phyloP scores from a whole-genome alignment of 129 eudicot species.

The Ambrosia artemisiifolia region DNA sequence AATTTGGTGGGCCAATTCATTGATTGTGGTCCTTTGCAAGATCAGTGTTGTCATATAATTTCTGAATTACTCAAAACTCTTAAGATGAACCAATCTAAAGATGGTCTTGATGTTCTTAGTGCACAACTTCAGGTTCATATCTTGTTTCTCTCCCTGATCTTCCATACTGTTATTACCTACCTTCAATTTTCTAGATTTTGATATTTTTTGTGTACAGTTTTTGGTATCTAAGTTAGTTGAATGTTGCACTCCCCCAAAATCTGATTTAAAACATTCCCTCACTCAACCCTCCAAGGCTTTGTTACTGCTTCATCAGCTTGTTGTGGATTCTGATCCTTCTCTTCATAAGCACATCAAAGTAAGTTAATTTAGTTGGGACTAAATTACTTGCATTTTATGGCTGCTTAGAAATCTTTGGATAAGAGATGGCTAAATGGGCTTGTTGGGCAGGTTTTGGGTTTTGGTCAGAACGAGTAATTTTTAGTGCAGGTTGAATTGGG shows the following conservation, averaged over 20 bases:
- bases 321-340: constrained; percentile 73
- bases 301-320: constrained; percentile 71
- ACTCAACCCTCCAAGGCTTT: constrained; percentile 56
- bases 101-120: constrained; percentile 58
- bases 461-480: not conserved
- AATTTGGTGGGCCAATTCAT: constrained; percentile 77
- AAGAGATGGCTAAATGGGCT: constrained; percentile 1
- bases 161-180: constrained; percentile 2
- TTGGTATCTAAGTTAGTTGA: constrained; percentile 79
- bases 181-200: constrained; percentile 7
- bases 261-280: constrained; percentile 32
- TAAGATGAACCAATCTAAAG: constrained; percentile 41
- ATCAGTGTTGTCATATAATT: constrained; percentile 73
- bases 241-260: constrained; percentile 48
- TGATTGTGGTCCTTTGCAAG: constrained; percentile 57
- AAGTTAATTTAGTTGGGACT: constrained; percentile 31
- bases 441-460: not conserved
- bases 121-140: constrained; percentile 86
- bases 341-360: constrained; percentile 78
- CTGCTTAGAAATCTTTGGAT: constrained; percentile 12
- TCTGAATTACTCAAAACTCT: constrained; percentile 63
- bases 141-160: constrained; percentile 7
- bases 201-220: constrained; percentile 46
- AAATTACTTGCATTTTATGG: not conserved
- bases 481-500: not conserved